Evolutionary conservation across 371 early-diverging fungal genomes (phyloP).

Genomic region (Actinomortierella wolfii): DNA sequence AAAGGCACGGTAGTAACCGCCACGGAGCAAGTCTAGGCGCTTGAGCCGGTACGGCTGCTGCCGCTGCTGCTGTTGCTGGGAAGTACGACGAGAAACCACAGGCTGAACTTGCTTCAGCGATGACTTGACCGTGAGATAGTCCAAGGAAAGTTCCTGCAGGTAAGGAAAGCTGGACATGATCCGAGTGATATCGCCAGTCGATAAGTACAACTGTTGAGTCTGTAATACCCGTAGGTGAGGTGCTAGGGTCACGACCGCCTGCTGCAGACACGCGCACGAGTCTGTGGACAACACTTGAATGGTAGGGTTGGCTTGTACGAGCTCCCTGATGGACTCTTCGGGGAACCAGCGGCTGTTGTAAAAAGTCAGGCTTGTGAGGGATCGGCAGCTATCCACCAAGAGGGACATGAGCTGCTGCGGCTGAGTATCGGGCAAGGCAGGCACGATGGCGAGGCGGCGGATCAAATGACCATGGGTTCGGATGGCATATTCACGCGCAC

Average conservation of each 20-base stretch:
- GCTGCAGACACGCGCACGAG: constrained; percentile 9
- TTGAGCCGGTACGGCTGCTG: constrained; percentile 2
- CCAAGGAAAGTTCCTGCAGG: constrained; percentile 4
- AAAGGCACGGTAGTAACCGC: too few species aligned
- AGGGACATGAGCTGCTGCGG: not conserved
- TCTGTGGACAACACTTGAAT: constrained; percentile 9
- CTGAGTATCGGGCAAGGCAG: not conserved
- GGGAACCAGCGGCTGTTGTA: not conserved
- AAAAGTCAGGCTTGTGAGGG: constrained; percentile 3
- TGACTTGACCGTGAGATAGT: not conserved
- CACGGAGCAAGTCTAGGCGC: too few species aligned
- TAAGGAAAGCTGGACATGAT: constrained; percentile 9
- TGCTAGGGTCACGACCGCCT: constrained; percentile 12
- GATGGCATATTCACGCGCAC: not conserved
- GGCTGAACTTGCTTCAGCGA: too few species aligned
- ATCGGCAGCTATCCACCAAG: not conserved
- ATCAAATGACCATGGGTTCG: constrained; percentile 3
- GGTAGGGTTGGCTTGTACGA: constrained; percentile 1
- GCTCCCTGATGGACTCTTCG: not conserved
- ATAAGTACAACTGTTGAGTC: too few species aligned
- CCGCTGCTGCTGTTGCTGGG: constrained; percentile 10
- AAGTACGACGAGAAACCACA: not conserved
- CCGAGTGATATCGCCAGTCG: too few species aligned
- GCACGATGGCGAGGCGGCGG: not conserved
- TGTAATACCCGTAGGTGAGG: not conserved